Percentiles rank a stretch among this genome's conserved stretches.
phyloP scores from a whole-genome alignment of 441 rosid genomes.

The Jatropha podagrica region DNA sequence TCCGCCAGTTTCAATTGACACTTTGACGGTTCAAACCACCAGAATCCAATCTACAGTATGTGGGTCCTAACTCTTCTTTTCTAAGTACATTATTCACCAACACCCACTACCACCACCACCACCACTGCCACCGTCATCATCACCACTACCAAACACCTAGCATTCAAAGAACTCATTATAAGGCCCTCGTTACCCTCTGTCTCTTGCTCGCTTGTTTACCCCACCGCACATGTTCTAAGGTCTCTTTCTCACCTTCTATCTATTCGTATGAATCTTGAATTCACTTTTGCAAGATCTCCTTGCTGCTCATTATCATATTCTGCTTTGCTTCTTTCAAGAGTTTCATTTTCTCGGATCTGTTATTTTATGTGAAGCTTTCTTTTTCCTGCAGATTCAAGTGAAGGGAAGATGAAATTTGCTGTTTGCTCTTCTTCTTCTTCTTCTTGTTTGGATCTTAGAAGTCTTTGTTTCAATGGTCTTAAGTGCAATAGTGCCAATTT shows the following conservation, averaged over 20 bases:
- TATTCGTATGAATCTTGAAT: neutral
- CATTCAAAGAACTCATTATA: neutral
- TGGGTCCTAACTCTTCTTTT: neutral
- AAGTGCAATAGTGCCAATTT: slow-evolving; percentile 27
- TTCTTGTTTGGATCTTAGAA: slow-evolving; percentile 31
- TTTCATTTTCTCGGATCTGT: neutral
- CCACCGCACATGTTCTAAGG: neutral
- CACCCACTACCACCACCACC: neutral
- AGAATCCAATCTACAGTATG: neutral
- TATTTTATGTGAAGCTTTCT: neutral
- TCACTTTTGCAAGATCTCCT: neutral
- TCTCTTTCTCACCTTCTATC: neutral
- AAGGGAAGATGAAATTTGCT: slow-evolving; percentile 42
- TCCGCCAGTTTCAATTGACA: neutral
- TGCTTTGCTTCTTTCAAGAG: neutral
- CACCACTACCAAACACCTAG: neutral
- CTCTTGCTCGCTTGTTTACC: neutral
- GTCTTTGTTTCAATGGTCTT: slow-evolving; percentile 42
- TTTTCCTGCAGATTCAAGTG: neutral
- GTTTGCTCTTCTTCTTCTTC: slow-evolving; percentile 34
- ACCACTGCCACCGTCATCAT: neutral
- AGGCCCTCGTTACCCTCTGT: neutral
- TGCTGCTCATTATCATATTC: neutral
- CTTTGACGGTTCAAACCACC: neutral
- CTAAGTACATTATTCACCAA: neutral